Conservation (phyloP, 768 basidiomycete genomes). For the Lanmaoa rubissima region DNA sequence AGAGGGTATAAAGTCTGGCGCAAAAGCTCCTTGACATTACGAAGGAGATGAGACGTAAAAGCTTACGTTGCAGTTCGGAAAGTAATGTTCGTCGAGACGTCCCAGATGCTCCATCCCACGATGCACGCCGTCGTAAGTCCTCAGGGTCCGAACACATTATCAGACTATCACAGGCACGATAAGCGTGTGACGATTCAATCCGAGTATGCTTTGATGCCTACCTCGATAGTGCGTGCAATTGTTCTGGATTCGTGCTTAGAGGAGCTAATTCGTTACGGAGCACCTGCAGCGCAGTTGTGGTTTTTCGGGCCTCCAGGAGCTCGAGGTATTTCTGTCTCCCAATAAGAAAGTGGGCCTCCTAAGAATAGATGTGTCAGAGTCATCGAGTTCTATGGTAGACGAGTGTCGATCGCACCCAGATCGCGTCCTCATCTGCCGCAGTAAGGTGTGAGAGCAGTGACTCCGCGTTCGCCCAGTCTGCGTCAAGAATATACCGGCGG, state of each 20-base stretch:
- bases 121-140: slow-evolving; percentile 76
- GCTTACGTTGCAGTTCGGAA: slow-evolving; percentile 76
- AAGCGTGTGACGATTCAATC: slow-evolving; percentile 14
- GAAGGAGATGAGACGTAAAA: not conserved
- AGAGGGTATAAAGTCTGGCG: slow-evolving; percentile 81
- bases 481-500: slow-evolving; percentile 74
- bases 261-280: slow-evolving; percentile 88
- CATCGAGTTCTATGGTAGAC: slow-evolving; percentile 6
- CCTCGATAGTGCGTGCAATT: slow-evolving; percentile 88
- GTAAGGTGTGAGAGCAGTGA: slow-evolving; percentile 65
- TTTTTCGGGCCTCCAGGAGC: slow-evolving; percentile 76
- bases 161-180: slow-evolving; percentile 46
- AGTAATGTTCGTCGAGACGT: slow-evolving; percentile 76
- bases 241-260: slow-evolving; percentile 72
- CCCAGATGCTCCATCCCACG: slow-evolving; percentile 89
- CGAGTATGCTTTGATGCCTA: slow-evolving; percentile 32
- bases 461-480: slow-evolving; percentile 79
- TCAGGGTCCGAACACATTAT: slow-evolving; percentile 90
- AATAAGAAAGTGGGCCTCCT: slow-evolving; percentile 87
- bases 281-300: slow-evolving; percentile 78
- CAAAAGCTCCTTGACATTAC: not conserved
- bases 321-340: slow-evolving; percentile 97
- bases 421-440: slow-evolving; percentile 61
- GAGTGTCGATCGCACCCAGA: slow-evolving; percentile 54
- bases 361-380: slow-evolving; percentile 23